Evolutionary conservation across 1,284 basidiomycete species (phyloP).

Genomic region (Ustilago tritici): DNA sequence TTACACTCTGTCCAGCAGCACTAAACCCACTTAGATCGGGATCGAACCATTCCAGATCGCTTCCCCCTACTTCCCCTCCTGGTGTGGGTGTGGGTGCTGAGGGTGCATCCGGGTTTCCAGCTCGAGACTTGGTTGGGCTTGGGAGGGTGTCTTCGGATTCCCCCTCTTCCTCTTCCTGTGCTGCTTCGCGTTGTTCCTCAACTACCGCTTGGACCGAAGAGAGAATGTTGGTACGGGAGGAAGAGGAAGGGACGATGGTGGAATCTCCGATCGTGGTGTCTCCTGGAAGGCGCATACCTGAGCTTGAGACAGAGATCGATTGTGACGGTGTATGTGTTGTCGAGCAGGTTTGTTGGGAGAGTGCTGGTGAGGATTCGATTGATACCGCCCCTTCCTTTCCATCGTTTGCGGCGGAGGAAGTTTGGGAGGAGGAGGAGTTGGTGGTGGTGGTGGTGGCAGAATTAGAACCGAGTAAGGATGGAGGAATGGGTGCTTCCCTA

Average conservation of each 20-base stretch:
- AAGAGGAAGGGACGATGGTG: slow-evolving; percentile 8
- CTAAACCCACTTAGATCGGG: slow-evolving; percentile 53
- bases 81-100: neutral
- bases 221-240: neutral
- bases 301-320: slow-evolving; percentile 24
- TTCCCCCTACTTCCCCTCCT: neutral
- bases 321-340: slow-evolving; percentile 21
- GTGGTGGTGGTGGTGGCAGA: neutral
- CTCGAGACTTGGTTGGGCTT: slow-evolving; percentile 1
- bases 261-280: slow-evolving; percentile 14
- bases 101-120: neutral
- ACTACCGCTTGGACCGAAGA: neutral
- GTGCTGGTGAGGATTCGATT: slow-evolving; percentile 16
- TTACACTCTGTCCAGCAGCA: slow-evolving; percentile 27
- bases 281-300: neutral
- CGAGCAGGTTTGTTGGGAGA: slow-evolving; percentile 20
- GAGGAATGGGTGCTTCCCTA: slow-evolving; percentile 21
- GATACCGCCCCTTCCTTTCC: neutral
- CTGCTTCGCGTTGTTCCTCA: slow-evolving; percentile 15
- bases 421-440: too few relatives aligned
- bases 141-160: slow-evolving; percentile 16
- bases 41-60: slow-evolving; percentile 56
- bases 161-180: slow-evolving; percentile 7
- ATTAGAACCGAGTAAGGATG: neutral
- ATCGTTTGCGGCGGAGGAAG: too few relatives aligned